phyloP scores from a whole-genome alignment of 2,329 filamentous ascomycete genomes.

The Exophiala calicioides region DNA sequence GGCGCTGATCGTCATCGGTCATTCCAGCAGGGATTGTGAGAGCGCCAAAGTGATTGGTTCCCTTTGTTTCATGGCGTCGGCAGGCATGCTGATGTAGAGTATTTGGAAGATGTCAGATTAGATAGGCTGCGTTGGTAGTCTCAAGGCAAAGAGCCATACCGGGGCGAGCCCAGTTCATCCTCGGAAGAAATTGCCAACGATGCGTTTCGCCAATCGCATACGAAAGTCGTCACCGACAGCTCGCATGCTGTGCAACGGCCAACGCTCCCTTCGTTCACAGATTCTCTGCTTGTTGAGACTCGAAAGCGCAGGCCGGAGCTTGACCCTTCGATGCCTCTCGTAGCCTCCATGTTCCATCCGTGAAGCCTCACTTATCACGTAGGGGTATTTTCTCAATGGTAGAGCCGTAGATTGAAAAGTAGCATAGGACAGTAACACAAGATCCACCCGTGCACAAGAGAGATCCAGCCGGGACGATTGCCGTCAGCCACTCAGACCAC shows the following conservation, averaged over 20 bases:
- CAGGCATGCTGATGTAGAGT: no score
- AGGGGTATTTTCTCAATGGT: no score
- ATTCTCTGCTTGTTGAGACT: no score
- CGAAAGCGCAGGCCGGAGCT: no score
- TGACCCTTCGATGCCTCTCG: no score
- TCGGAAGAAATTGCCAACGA: constrained; percentile 3
- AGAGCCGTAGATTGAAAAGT: no score
- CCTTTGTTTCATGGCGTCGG: constrained; percentile 2
- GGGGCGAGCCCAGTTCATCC: not conserved
- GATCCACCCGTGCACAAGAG: constrained; percentile 1
- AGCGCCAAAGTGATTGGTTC: not conserved
- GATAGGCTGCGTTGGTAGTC: not conserved
- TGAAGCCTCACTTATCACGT: no score
- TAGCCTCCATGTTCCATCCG: no score
- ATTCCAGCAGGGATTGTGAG: not conserved
- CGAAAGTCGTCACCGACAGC: no score
- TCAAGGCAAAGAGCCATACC: not conserved
- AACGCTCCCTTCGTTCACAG: not conserved
- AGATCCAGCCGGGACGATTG: constrained; percentile 3
- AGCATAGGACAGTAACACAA: constrained; percentile 3
- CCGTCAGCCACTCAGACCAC: constrained; percentile 2
- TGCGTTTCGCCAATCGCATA: not conserved
- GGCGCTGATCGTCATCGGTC: not conserved
- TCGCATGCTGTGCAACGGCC: no score
- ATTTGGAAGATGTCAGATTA: constrained; percentile 1